Percentiles rank a stretch among this genome's conserved stretches.
These are phyloP conservation scores for Primulina eburnea DNA, from an alignment of 257 asterid species.

Conservation along the genomic window DNA sequence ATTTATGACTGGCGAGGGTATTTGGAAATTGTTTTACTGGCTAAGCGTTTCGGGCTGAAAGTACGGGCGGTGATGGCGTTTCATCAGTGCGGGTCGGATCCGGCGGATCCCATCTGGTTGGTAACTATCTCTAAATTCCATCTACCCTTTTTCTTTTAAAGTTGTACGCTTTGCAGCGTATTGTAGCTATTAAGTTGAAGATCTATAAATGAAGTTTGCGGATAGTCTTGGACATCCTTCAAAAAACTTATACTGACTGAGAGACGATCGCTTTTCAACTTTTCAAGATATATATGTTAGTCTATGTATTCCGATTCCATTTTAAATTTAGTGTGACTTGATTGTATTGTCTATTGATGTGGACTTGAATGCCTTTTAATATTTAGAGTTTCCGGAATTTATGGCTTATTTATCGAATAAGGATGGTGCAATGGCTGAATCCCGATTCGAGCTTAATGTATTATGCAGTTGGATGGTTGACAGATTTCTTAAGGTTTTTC, in stretches of 20 bases:
- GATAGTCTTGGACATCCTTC: background rate
- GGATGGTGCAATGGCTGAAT: background rate
- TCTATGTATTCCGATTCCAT: background rate
- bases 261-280: background rate
- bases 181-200: background rate
- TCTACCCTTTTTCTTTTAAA: background rate
- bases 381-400: background rate
- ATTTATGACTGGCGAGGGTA: slow-evolving; percentile 65
- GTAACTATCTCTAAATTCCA: slow-evolving; percentile 35
- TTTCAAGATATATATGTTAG: background rate
- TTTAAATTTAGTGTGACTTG: too few species aligned
- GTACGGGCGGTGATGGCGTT: slow-evolving; percentile 82
- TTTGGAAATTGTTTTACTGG: slow-evolving; percentile 66
- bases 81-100: slow-evolving; percentile 69
- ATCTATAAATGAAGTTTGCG: background rate
- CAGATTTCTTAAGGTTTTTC: too few species aligned
- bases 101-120: slow-evolving; percentile 64
- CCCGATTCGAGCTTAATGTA: background rate
- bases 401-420: background rate
- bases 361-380: background rate
- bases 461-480: background rate
- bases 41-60: slow-evolving; percentile 54
- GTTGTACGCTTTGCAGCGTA: background rate
- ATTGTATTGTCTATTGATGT: background rate
- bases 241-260: background rate